These are phyloP conservation scores for Viola pubescens DNA, from an alignment of 441 rosid species.

Conservation along the genomic window DNA sequence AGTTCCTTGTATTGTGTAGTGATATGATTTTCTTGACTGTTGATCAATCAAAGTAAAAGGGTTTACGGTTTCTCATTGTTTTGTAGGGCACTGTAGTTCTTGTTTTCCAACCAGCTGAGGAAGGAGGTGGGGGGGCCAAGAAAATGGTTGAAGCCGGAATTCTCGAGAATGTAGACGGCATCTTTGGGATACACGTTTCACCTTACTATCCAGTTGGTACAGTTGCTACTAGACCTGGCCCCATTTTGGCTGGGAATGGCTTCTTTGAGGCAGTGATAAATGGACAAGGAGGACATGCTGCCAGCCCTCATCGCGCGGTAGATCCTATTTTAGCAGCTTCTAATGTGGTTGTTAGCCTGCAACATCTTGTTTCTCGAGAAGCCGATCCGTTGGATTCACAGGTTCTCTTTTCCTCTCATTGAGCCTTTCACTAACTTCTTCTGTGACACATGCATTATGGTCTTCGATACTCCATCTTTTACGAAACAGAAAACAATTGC, in stretches of 20 bases:
- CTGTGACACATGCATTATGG: too few species aligned
- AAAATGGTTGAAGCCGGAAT: slow-evolving; percentile 72
- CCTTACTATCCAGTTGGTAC: slow-evolving; percentile 62
- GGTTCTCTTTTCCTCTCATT: slow-evolving; percentile 25
- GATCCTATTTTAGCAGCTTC: slow-evolving; percentile 69
- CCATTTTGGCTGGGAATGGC: slow-evolving; percentile 89
- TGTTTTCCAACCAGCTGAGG: slow-evolving; percentile 89
- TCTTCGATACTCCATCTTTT: too few species aligned
- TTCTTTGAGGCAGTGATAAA: slow-evolving; percentile 59
- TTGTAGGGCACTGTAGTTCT: slow-evolving; percentile 71
- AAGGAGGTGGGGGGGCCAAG: slow-evolving; percentile 93
- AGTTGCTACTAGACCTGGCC: slow-evolving; percentile 80
- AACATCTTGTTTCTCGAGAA: slow-evolving; percentile 82
- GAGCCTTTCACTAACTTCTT: not conserved
- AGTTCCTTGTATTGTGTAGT: too few species aligned
- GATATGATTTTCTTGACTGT: too few species aligned
- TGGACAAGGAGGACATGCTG: slow-evolving; percentile 20
- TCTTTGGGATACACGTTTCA: slow-evolving; percentile 78
- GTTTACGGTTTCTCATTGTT: not conserved
- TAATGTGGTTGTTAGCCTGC: slow-evolving; percentile 66
- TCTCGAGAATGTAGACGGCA: slow-evolving; percentile 62
- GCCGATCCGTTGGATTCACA: slow-evolving; percentile 83
- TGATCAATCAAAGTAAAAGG: not conserved
- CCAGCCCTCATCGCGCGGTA: slow-evolving; percentile 23
- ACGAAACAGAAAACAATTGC: too few species aligned